Conservation (phyloP, 257 asterid species). For the Solanum infundibuliforme region DNA sequence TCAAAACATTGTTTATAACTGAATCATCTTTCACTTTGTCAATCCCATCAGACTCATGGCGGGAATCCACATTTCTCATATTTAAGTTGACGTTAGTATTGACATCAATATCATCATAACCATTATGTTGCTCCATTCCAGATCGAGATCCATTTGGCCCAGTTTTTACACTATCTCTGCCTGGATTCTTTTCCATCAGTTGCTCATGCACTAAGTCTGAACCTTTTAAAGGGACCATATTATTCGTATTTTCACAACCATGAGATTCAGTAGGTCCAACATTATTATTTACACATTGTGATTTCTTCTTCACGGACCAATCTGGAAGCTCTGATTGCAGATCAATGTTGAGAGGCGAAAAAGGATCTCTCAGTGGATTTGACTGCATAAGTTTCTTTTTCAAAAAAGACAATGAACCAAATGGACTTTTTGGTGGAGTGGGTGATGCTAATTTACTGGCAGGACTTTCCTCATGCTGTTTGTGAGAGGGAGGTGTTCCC, state of each 20-base stretch:
- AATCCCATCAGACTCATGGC: background rate
- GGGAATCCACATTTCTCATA: slow-evolving; percentile 1
- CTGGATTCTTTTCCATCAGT: background rate
- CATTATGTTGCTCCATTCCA: background rate
- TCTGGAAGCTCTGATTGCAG: slow-evolving; percentile 21
- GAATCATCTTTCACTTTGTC: slow-evolving; percentile 1
- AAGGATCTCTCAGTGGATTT: slow-evolving; percentile 48
- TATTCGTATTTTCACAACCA: background rate
- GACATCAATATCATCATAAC: background rate
- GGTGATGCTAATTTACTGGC: slow-evolving; percentile 31
- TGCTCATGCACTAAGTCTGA: background rate
- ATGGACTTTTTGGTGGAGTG: slow-evolving; percentile 60
- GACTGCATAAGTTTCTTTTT: slow-evolving; percentile 35
- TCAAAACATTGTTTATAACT: background rate
- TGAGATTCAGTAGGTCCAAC: slow-evolving; percentile 17
- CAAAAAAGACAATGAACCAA: slow-evolving; percentile 41
- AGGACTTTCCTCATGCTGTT: slow-evolving; percentile 16
- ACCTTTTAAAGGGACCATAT: background rate
- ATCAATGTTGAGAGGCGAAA: slow-evolving; percentile 42
- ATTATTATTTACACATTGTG: slow-evolving; percentile 11
- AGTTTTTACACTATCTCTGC: background rate
- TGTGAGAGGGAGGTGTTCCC: slow-evolving; percentile 14
- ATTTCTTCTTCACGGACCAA: slow-evolving; percentile 22
- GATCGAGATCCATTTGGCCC: slow-evolving; percentile 1
- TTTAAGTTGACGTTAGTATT: background rate